A percentile compares a stretch with the other conserved stretches of the same genome.
Evolutionary conservation across 345 rosid genomes (phyloP).

Genomic region (Xanthoceras sorbifolium): DNA sequence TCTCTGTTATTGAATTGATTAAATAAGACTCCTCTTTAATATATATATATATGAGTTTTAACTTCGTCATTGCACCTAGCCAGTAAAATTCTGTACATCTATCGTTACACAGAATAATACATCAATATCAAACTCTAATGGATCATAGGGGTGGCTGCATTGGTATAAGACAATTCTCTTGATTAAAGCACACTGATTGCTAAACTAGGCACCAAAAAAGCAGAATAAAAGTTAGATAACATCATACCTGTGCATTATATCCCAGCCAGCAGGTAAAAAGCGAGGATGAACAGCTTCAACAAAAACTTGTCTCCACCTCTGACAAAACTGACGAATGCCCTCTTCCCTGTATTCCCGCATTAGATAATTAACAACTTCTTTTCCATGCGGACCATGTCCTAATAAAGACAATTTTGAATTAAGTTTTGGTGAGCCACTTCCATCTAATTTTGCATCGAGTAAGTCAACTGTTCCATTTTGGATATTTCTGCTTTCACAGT

Average conservation of each 20-base stretch:
- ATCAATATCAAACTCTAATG: background rate
- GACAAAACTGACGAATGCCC: conserved; percentile 79
- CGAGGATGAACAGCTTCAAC: conserved; percentile 79
- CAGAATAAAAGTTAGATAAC: background rate
- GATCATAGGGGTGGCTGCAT: background rate
- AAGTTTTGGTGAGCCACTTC: conserved; percentile 35
- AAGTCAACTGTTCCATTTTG: conserved; percentile 27
- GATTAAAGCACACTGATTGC: background rate
- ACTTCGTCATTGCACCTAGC: background rate
- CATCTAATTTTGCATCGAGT: conserved; percentile 31
- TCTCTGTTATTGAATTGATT: background rate
- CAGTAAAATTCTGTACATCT: background rate
- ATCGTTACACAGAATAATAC: background rate
- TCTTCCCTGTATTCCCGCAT: conserved; percentile 67
- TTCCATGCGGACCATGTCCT: conserved; percentile 98
- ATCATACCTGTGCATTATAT: conserved; percentile 74
- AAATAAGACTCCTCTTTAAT: background rate
- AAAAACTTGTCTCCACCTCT: conserved; percentile 91
- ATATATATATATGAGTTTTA: background rate
- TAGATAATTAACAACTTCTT: conserved; percentile 75
- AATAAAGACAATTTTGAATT: conserved; percentile 71
- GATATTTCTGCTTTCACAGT: conserved; percentile 12
- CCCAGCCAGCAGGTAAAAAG: conserved; percentile 91
- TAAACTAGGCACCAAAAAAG: background rate
- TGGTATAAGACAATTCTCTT: background rate